Base-by-base conservation (phyloP, 495 filamentous ascomycete genomes). In the Podospora appendiculata region DNA sequence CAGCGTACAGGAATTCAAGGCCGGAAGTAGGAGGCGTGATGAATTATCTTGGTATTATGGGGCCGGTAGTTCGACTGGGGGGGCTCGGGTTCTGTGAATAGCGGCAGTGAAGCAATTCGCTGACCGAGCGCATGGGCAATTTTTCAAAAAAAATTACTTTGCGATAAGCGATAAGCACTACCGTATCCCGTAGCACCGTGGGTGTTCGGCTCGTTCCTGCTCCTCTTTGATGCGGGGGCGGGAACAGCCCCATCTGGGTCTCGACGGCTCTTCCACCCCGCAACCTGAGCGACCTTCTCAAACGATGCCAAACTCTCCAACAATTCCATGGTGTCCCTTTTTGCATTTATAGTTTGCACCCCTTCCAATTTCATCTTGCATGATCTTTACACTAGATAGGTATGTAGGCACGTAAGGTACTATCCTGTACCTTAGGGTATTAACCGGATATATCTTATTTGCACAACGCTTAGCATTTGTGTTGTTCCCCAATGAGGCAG, bases 141-240 rank as follows among this genome's bases (percentile, higher is more conserved):
- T 25, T 47, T 55, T 14, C 43, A 58, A 61, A 61, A 56, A 58
- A 61, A 56, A 58, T 61, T 61, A 51, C 58, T 41, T 43, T 40
- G 11, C 16, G 41, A 42, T 42, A 42, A 42, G 41, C 41, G 41
- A 42, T 42, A 42, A 42, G 41, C 41, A 17, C 38, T 2, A 25
- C 2, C 8, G 11, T n/a, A n/a, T n/a, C 38, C 8, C n/a, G 38
- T 11, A 42, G 41, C 41, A 14, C 12, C 25, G 25, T 25, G 25
- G 25, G 25, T 25, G 25, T 25, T 5, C 13, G 11, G 41, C 36
- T 38, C 2, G 13, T 38, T 38, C 36, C 13, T 13, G 36, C 36
- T 38, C 13, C 10, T 38, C 7, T 14, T 42, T 10, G 14, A 42
- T 42, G 41, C 41, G 41, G 41, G 41, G 41, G 41, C 41, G 41